Evolutionary conservation across 768 basidiomycete genomes (phyloP).

Genomic region (Calocybe cyanea): DNA sequence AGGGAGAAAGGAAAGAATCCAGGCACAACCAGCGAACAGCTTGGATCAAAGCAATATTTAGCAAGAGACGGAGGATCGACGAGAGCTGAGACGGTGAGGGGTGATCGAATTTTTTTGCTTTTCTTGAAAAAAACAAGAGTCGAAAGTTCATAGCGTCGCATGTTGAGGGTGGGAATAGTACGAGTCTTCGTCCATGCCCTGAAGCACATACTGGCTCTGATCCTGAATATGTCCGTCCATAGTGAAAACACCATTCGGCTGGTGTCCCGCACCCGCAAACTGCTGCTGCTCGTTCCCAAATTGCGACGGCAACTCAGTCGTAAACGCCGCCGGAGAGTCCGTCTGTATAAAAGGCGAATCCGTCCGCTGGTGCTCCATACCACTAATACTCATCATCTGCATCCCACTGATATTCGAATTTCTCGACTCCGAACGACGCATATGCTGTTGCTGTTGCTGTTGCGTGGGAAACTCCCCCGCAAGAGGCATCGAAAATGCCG

Average conservation of each 20-base stretch:
- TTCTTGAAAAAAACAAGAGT: not conserved
- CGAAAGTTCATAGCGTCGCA: constrained; percentile 12
- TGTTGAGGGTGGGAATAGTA: constrained; percentile 15
- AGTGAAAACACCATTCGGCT: constrained; percentile 8
- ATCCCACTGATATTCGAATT: constrained; percentile 35
- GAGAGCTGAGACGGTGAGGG: not conserved
- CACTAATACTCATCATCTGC: constrained; percentile 37
- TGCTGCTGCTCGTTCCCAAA: constrained; percentile 18
- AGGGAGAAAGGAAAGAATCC: not conserved
- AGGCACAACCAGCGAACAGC: not conserved
- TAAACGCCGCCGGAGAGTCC: constrained; percentile 35
- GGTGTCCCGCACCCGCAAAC: not conserved
- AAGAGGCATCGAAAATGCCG: constrained; percentile 36
- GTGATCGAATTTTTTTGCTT: not conserved
- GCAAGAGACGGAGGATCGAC: not conserved
- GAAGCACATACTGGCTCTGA: constrained; percentile 15
- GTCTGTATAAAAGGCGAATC: constrained; percentile 38
- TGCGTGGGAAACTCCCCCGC: constrained; percentile 28
- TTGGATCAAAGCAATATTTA: not conserved
- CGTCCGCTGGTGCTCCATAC: constrained; percentile 35
- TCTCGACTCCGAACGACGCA: constrained; percentile 35
- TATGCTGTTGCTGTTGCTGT: constrained; percentile 17
- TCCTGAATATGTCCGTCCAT: constrained; percentile 12
- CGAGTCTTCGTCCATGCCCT: constrained; percentile 13
- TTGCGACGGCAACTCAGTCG: constrained; percentile 30